A percentile compares a stretch with the other conserved stretches of the same genome.
phyloP scores from a whole-genome alignment of 768 basidiomycete species.

The Rhodosporidiobolus sp. region DNA sequence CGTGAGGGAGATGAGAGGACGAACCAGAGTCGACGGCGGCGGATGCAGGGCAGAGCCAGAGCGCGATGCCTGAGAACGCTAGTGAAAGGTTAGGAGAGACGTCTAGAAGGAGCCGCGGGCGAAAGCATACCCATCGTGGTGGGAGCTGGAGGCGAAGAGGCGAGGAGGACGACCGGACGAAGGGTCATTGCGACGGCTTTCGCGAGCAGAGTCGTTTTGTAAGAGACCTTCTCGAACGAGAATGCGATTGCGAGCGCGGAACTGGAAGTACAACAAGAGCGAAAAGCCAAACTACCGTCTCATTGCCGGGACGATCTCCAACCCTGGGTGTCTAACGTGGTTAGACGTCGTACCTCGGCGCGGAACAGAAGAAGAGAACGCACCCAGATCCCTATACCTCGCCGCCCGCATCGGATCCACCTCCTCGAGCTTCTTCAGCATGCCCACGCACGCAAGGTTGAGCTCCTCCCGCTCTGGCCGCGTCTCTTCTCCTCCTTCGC shows the following conservation, averaged over 20 bases:
- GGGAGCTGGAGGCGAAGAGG: too few relatives aligned
- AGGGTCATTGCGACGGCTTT: too few relatives aligned
- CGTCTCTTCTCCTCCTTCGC: conserved; percentile 40
- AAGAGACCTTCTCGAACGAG: too few relatives aligned
- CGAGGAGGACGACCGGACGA: neutral
- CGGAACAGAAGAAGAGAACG: neutral
- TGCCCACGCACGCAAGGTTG: conserved; percentile 53
- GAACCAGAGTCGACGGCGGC: neutral
- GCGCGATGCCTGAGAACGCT: conserved; percentile 19
- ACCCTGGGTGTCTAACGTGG: neutral
- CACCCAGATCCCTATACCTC: conserved; percentile 56
- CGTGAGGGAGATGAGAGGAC: neutral
- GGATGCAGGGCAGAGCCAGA: conserved; percentile 10
- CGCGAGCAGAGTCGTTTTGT: too few relatives aligned
- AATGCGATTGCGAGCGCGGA: neutral
- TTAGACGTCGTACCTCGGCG: neutral
- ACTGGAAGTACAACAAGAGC: neutral
- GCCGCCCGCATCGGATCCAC: conserved; percentile 65
- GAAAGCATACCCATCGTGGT: neutral
- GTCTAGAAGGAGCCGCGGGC: too few relatives aligned
- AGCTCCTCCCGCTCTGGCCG: conserved; percentile 54
- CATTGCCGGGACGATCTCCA: conserved; percentile 11
- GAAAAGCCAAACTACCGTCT: neutral
- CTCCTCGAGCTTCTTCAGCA: conserved; percentile 54
- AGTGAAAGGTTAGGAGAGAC: neutral